Percentiles rank a stretch among this genome's conserved stretches.
Conservation (phyloP, 352 stramenopile species). For the Blastocystis sp. region DNA sequence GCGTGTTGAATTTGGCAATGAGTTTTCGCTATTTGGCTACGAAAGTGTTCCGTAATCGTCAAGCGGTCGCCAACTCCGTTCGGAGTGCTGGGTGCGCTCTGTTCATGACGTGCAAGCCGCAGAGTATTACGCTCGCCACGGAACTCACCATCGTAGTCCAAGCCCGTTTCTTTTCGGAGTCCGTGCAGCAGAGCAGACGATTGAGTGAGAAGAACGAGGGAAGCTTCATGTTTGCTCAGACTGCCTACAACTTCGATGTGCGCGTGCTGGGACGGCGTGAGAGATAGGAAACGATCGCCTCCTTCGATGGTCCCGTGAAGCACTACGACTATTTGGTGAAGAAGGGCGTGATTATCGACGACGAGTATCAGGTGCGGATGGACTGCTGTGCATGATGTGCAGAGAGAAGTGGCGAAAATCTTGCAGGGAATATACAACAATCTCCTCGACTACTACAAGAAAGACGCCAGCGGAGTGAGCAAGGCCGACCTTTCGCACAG, state of each 20-base stretch:
- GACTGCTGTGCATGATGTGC: neutral
- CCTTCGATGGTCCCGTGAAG: conserved; percentile 63
- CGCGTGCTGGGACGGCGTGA: neutral
- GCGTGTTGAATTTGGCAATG: neutral
- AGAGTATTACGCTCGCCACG: too few species aligned
- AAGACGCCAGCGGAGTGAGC: neutral
- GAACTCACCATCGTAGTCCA: neutral
- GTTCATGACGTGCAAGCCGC: neutral
- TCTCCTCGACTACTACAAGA: conserved; percentile 47
- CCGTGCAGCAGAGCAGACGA: neutral
- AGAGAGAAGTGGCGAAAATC: conserved; percentile 63
- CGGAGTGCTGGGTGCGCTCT: neutral
- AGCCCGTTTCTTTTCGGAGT: conserved; percentile 22
- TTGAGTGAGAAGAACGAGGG: neutral
- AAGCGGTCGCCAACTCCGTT: neutral
- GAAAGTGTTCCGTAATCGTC: neutral
- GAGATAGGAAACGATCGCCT: conserved; percentile 35
- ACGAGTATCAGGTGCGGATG: conserved; percentile 20
- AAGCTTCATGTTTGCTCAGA: conserved; percentile 57
- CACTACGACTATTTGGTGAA: conserved; percentile 62
- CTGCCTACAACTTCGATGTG: conserved; percentile 67
- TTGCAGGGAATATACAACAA: conserved; percentile 65
- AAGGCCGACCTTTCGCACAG: neutral
- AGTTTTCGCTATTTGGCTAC: neutral
- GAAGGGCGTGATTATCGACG: conserved; percentile 44